Percentiles rank a stretch among this genome's conserved stretches.
These are phyloP conservation scores for Penicillium sp. DNA, from an alignment of 2,329 filamentous ascomycete genomes.

Conservation along the genomic window DNA sequence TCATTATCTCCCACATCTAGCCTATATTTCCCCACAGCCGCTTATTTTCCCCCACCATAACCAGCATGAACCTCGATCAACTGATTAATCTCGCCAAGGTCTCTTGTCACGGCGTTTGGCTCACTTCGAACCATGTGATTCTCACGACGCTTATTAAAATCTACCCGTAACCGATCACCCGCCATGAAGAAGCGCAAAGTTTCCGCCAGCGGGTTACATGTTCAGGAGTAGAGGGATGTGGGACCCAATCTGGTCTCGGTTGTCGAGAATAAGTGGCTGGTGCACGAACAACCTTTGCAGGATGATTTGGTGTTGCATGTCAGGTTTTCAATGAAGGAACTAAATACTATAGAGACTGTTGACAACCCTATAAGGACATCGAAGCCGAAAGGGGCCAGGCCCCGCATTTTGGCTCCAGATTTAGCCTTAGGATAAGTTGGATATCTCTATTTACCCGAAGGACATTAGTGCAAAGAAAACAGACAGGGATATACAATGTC, in stretches of 20 bases:
- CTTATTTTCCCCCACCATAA: not conserved
- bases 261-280: too few species aligned
- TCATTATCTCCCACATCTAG: not conserved
- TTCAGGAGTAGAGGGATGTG: not conserved
- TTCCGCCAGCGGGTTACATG: not conserved
- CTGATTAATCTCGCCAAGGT: slow-evolving; percentile 48
- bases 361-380: not conserved
- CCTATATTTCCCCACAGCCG: not conserved
- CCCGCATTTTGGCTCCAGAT: not conserved
- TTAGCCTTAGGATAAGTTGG: not conserved
- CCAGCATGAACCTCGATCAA: slow-evolving; percentile 26
- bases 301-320: not conserved
- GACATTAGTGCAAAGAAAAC: not conserved
- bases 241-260: too few species aligned
- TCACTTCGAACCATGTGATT: slow-evolving; percentile 30
- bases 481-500: not conserved
- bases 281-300: not conserved
- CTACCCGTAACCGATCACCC: not conserved
- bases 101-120: slow-evolving; percentile 52
- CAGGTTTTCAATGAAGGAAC: not conserved
- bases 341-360: not conserved
- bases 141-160: not conserved
- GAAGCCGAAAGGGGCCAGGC: not conserved
- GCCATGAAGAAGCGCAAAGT: not conserved
- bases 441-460: not conserved